These are phyloP conservation scores for Pholiota microspora DNA, from an alignment of 768 basidiomycete genomes.

Conservation along the genomic window DNA sequence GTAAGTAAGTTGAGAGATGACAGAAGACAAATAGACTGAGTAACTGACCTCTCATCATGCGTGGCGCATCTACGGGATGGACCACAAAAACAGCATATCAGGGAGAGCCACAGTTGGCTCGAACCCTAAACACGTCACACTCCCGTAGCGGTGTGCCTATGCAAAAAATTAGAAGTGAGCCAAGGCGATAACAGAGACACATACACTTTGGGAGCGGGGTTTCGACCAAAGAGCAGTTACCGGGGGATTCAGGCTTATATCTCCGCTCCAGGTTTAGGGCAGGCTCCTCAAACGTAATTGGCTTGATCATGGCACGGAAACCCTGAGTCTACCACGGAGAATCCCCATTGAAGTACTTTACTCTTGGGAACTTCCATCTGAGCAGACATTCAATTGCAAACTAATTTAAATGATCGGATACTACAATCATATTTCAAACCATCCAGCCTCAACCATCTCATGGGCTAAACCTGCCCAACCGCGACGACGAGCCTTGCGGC, in stretches of 20 bases:
- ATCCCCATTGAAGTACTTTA: no score
- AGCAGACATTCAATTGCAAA: no score
- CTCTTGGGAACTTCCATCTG: no score
- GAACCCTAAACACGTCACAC: no score
- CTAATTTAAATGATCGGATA: neutral
- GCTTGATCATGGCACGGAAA: no score
- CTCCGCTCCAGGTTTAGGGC: slow-evolving; percentile 13
- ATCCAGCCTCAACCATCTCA: slow-evolving; percentile 74
- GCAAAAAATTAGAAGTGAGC: neutral
- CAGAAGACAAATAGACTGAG: neutral
- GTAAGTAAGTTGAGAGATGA: neutral
- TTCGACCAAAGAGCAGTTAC: slow-evolving; percentile 14
- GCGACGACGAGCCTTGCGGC: slow-evolving; percentile 63
- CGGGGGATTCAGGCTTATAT: slow-evolving; percentile 10
- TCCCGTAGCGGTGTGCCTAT: no score
- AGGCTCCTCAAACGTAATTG: slow-evolving; percentile 9
- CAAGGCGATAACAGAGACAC: neutral
- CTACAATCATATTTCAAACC: slow-evolving; percentile 52
- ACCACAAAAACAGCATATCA: neutral
- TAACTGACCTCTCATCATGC: neutral
- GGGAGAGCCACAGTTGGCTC: no score
- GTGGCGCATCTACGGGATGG: neutral
- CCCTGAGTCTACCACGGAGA: no score
- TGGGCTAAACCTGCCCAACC: slow-evolving; percentile 68
- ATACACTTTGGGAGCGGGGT: slow-evolving; percentile 17